Evolutionary conservation across 305 asterid species (phyloP).

Genomic region (Lippia alba): DNA sequence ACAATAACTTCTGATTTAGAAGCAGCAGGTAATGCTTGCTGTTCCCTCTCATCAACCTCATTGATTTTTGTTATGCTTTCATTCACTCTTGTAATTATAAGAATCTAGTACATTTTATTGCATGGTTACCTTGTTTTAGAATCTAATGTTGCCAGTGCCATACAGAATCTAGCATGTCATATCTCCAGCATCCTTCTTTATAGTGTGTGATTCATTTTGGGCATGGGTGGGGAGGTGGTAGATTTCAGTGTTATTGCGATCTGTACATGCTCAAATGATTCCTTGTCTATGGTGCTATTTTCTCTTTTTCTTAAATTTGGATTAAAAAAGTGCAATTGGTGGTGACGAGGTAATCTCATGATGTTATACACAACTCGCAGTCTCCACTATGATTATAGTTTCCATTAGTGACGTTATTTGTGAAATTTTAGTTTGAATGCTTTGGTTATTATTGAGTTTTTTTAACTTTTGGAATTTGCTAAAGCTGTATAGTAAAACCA

Average conservation of each 20-base stretch:
- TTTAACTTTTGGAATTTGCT: background rate
- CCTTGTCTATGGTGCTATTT: background rate
- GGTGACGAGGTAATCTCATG: conserved; percentile 3
- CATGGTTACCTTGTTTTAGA: conserved; percentile 14
- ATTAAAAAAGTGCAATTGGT: conserved; percentile 2
- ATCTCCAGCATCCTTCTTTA: background rate
- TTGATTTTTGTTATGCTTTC: conserved; percentile 26
- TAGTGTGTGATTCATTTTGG: conserved; percentile 12
- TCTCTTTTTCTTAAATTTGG: background rate
- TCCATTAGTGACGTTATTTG: background rate
- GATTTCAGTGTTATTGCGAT: background rate
- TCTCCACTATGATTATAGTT: background rate
- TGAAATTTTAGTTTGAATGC: background rate
- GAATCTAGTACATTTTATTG: background rate
- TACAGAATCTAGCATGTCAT: conserved; percentile 1
- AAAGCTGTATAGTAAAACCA: conserved; percentile 1
- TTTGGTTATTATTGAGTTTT: background rate
- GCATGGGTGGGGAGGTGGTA: background rate
- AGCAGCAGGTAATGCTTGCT: conserved; percentile 82
- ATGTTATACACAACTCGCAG: conserved; percentile 14
- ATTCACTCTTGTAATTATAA: background rate
- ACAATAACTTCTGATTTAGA: conserved; percentile 93
- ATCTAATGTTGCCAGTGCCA: conserved; percentile 20
- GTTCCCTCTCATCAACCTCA: conserved; percentile 33
- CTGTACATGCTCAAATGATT: background rate